phyloP scores from a whole-genome alignment of 2,329 filamentous ascomycete species.

The Bipolaris sorokiniana region DNA sequence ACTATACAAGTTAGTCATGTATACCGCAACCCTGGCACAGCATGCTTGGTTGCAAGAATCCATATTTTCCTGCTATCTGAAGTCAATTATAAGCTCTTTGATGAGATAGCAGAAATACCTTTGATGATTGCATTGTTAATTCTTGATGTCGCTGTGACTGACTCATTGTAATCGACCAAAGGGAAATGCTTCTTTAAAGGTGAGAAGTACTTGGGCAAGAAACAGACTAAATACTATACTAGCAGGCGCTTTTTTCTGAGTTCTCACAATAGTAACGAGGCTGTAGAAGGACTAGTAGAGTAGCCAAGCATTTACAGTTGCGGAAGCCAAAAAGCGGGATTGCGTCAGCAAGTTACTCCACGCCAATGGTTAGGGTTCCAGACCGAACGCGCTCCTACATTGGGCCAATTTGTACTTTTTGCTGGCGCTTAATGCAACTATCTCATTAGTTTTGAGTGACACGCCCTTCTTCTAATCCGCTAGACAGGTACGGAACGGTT shows the following conservation, averaged over 20 bases:
- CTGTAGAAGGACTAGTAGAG: not conserved
- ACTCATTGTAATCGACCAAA: too few relatives aligned
- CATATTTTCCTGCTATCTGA: too few relatives aligned
- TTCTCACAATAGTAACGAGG: not conserved
- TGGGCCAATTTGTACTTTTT: not conserved
- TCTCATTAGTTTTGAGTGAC: not conserved
- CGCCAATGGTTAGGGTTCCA: not conserved
- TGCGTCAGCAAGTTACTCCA: constrained; percentile 4
- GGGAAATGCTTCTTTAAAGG: too few relatives aligned
- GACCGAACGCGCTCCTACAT: not conserved
- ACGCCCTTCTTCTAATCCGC: not conserved
- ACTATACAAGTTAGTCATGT: too few relatives aligned
- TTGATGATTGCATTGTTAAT: too few relatives aligned
- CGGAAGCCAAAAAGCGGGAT: not conserved
- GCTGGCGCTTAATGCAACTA: not conserved
- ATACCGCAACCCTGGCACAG: too few relatives aligned
- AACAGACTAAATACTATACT: too few relatives aligned
- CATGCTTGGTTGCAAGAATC: too few relatives aligned
- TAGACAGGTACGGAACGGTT: constrained; percentile 2
- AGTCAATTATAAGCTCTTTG: too few relatives aligned
- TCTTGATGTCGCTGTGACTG: too few relatives aligned
- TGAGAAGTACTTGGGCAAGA: too few relatives aligned
- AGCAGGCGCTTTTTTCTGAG: not conserved
- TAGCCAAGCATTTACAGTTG: not conserved
- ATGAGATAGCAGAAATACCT: too few relatives aligned